Evolutionary conservation across 2,329 filamentous ascomycete genomes (phyloP).

Genomic region (Alternaria ethzedia): DNA sequence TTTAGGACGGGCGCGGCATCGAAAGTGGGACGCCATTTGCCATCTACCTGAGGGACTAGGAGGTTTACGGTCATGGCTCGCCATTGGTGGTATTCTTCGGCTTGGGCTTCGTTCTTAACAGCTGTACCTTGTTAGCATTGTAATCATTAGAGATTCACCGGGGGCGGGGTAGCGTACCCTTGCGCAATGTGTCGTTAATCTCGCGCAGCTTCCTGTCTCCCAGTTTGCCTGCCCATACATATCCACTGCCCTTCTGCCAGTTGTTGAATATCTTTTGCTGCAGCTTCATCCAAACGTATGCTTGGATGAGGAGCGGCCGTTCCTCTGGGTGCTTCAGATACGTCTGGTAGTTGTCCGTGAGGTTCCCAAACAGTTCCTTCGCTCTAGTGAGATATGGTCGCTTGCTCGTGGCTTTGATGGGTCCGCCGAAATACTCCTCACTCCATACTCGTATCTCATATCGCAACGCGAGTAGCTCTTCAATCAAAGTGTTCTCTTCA

Average conservation of each 20-base stretch:
- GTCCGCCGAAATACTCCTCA: slow-evolving; percentile 44
- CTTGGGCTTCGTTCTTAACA: slow-evolving; percentile 46
- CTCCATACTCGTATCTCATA: slow-evolving; percentile 45
- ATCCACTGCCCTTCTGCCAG: slow-evolving; percentile 44
- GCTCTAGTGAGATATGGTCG: slow-evolving; percentile 41
- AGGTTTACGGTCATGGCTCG: slow-evolving; percentile 45
- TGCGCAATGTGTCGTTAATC: slow-evolving; percentile 46
- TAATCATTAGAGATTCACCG: background rate
- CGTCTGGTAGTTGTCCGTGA: slow-evolving; percentile 42
- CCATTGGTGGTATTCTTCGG: slow-evolving; percentile 47
- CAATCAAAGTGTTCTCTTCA: slow-evolving; percentile 45
- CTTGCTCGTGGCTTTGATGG: slow-evolving; percentile 32
- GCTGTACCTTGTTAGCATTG: slow-evolving; percentile 27
- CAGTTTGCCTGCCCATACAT: slow-evolving; percentile 48
- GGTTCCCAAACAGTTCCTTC: slow-evolving; percentile 40
- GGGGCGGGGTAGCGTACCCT: slow-evolving; percentile 28
- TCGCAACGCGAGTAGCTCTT: slow-evolving; percentile 43
- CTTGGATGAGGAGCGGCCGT: slow-evolving; percentile 45
- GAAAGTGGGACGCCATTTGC: slow-evolving; percentile 46
- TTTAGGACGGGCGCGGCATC: slow-evolving; percentile 44
- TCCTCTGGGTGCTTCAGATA: slow-evolving; percentile 43
- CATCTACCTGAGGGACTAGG: slow-evolving; percentile 46
- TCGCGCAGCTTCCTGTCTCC: slow-evolving; percentile 45
- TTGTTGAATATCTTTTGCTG: slow-evolving; percentile 48
- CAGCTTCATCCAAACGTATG: slow-evolving; percentile 45